These are phyloP conservation scores for Halophytophthora batemanensis DNA, from an alignment of 352 stramenopile genomes.

Conservation along the genomic window DNA sequence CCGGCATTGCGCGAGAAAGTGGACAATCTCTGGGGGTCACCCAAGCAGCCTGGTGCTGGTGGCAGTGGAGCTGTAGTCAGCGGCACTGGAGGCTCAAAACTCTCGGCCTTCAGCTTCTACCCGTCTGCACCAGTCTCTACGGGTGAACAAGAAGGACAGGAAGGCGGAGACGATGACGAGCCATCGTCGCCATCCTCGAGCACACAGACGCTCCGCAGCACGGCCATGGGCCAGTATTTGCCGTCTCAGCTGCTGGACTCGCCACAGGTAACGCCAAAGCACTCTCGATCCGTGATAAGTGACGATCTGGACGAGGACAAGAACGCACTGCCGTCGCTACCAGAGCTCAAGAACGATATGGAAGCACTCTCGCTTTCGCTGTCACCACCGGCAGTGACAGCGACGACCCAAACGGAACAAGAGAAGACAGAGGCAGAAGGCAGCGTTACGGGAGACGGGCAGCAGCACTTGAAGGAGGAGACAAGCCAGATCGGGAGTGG, in stretches of 20 bases:
- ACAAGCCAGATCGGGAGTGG: constrained; percentile 31
- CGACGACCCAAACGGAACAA: constrained; percentile 28
- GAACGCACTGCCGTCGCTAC: constrained; percentile 13
- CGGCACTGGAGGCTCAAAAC: constrained; percentile 23
- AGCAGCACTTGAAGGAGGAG: constrained; percentile 21
- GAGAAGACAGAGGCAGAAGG: constrained; percentile 10
- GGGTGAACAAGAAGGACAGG: constrained; percentile 22
- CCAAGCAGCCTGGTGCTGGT: constrained; percentile 26
- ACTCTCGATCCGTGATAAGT: constrained; percentile 23
- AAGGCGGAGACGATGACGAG: constrained; percentile 48
- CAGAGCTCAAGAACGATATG: constrained; percentile 20
- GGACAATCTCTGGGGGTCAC: constrained; percentile 50
- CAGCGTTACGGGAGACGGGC: constrained; percentile 22
- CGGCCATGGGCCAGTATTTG: constrained; percentile 77
- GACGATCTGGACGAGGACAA: constrained; percentile 31
- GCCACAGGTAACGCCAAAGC: constrained; percentile 71
- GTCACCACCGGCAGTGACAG: constrained; percentile 6
- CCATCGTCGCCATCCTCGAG: constrained; percentile 44
- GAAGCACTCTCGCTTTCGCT: constrained; percentile 32
- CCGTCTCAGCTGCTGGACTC: constrained; percentile 78
- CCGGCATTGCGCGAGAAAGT: constrained; percentile 28
- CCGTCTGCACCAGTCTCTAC: constrained; percentile 13
- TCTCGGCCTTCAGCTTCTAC: constrained; percentile 71
- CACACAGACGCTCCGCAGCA: constrained; percentile 61
- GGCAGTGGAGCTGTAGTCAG: constrained; percentile 10